A percentile compares a stretch with the other conserved stretches of the same genome.
These are phyloP conservation scores for Tarenaya hassleriana DNA, from an alignment of 345 rosid genomes.

Conservation along the genomic window DNA sequence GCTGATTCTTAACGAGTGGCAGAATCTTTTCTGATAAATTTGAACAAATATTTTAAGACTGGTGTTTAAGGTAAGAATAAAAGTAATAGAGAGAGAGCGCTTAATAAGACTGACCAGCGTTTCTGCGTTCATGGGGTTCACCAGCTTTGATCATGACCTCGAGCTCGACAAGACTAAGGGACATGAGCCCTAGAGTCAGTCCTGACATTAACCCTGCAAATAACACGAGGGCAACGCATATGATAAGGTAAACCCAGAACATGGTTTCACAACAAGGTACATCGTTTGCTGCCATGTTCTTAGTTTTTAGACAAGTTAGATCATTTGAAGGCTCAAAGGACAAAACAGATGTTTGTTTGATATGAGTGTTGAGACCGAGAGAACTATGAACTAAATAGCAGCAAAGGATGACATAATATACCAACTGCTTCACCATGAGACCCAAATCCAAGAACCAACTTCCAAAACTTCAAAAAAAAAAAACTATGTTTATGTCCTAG, in stretches of 20 bases:
- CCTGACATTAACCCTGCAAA: conserved; percentile 97
- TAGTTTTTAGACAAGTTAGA: neutral
- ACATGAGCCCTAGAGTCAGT: conserved; percentile 86
- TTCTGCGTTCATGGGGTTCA: conserved; percentile 55
- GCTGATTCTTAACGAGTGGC: conserved; percentile 79
- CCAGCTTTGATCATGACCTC: conserved; percentile 80
- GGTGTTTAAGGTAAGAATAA: conserved; percentile 8
- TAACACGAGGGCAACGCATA: conserved; percentile 46
- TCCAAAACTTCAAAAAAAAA: conserved; percentile 18
- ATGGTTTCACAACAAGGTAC: conserved; percentile 78
- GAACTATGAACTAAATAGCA: conserved; percentile 21
- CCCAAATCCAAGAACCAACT: conserved; percentile 22
- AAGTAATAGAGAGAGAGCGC: neutral
- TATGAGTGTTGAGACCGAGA: conserved; percentile 14
- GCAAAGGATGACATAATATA: conserved; percentile 17
- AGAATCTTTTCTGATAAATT: conserved; percentile 58
- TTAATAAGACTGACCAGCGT: conserved; percentile 44
- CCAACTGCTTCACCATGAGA: conserved; percentile 31
- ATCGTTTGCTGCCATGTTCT: conserved; percentile 75
- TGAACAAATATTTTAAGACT: neutral
- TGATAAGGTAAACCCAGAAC: conserved; percentile 69
- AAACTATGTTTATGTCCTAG: neutral
- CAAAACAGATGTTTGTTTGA: conserved; percentile 1
- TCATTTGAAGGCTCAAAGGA: neutral
- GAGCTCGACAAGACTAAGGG: conserved; percentile 76